Evolutionary conservation across 2,329 filamentous ascomycete genomes (phyloP).

Genomic region (Xylariaceae sp.): DNA sequence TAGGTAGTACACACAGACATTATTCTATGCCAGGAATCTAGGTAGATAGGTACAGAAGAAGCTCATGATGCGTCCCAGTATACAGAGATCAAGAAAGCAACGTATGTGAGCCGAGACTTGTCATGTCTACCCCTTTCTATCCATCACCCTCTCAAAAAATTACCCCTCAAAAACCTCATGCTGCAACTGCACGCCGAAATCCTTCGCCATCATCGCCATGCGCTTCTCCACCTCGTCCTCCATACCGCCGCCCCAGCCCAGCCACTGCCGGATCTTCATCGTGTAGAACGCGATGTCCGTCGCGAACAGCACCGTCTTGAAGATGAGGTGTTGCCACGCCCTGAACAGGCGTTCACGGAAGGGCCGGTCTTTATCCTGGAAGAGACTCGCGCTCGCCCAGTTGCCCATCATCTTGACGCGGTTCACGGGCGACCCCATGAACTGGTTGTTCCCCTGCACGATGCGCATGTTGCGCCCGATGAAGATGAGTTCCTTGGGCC

Average conservation of each 20-base stretch:
- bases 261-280: slow-evolving; percentile 67
- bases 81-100: slow-evolving; percentile 8
- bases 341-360: slow-evolving; percentile 60
- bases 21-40: no score
- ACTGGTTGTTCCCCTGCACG: slow-evolving; percentile 90
- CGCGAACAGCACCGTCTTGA: slow-evolving; percentile 67
- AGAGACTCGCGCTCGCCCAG: slow-evolving; percentile 83
- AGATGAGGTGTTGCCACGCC: slow-evolving; percentile 73
- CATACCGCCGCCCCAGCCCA: slow-evolving; percentile 78
- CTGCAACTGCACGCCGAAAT: slow-evolving; percentile 86
- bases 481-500: slow-evolving; percentile 87
- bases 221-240: slow-evolving; percentile 87
- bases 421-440: slow-evolving; percentile 83
- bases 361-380: slow-evolving; percentile 63
- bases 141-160: slow-evolving; percentile 13
- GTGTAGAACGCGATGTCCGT: slow-evolving; percentile 82
- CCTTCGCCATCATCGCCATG: slow-evolving; percentile 83
- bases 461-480: slow-evolving; percentile 89
- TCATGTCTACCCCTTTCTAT: slow-evolving; percentile 4
- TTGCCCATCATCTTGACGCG: slow-evolving; percentile 87
- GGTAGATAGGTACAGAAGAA: no score
- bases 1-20: no score
- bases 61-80: background rate
- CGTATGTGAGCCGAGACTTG: slow-evolving; percentile 16
- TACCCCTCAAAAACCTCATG: slow-evolving; percentile 84